Evolutionary conservation across 106 monocot species (phyloP), one percentile per base, ranked within the genome.

Genomic region (Acanthochlamys bracteata): DNA sequence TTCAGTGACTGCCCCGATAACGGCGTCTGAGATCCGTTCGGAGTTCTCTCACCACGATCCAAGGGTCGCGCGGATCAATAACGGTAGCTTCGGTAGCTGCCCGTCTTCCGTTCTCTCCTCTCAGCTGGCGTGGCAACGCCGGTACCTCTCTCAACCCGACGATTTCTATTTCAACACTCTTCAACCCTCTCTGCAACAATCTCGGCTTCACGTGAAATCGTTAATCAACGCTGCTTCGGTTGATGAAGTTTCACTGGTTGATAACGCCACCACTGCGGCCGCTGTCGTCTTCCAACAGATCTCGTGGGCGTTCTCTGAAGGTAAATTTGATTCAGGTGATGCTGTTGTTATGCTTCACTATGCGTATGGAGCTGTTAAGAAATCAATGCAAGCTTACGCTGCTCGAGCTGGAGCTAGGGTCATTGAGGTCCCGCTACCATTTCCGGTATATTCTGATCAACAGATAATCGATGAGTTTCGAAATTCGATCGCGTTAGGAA

Each of bases 21-120:
- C 70, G 39, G 66, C n/a, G 20, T 64, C 21, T 1, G 79, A 79
- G 74, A 79, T 79, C 66, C 65, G 22, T 7, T 8, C 4, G 19
- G 74, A 79, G 53, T 79, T 79, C 66, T 47, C 74, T 19, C 79
- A 79, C 74, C 79, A 79, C 70, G 70, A 64, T n/a, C 64, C 60
- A 12, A 14, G 39, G 53, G 55, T 79, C 27, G 79, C 79, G 21
- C 74, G 79, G 25, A 66, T 79, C 65, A 79, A 79, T 65, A 79
- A 79, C 69, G 79, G 79, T 9, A 79, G 79, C 74, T 79, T 79
- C 79, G 79, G 79, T 2, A 54, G 74, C 66, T 79, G 79, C 61
- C 79, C 79, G 4, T 33, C 68, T 23, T 74, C 70, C 42, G 66
- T 79, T 26, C 70, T 74, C 42, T 33, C 74, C 12, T 69, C 69